Percentiles rank a stretch among this genome's conserved stretches.
Conservation (phyloP, 352 stramenopile genomes). For the Phytopythium chamaehyphon region DNA sequence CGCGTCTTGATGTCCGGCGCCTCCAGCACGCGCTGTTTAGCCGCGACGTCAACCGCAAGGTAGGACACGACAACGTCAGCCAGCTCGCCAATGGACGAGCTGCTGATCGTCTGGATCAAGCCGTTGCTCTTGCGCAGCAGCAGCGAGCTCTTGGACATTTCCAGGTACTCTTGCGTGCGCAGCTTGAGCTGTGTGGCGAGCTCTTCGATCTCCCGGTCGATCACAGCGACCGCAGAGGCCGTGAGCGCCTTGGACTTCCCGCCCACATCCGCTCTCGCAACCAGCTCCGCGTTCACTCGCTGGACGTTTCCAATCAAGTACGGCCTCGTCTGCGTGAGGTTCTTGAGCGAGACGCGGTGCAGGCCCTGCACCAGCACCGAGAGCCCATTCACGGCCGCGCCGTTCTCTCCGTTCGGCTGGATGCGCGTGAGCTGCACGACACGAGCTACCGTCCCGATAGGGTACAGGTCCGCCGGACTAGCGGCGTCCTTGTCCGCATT, state of each 20-base stretch:
- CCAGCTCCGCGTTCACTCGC: conserved; percentile 18
- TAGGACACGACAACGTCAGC: conserved; percentile 73
- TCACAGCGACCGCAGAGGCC: background rate
- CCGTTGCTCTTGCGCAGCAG: conserved; percentile 51
- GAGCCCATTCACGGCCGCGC: conserved; percentile 18
- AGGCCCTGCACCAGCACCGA: conserved; percentile 69
- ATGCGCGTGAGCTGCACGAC: conserved; percentile 75
- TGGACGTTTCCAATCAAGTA: conserved; percentile 58
- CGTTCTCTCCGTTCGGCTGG: conserved; percentile 24
- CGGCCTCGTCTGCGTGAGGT: conserved; percentile 44
- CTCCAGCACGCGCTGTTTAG: conserved; percentile 64
- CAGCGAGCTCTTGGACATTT: conserved; percentile 57
- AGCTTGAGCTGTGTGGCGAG: conserved; percentile 51
- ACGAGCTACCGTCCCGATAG: conserved; percentile 57
- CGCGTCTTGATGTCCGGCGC: conserved; percentile 33
- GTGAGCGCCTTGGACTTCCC: conserved; percentile 9
- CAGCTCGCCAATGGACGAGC: conserved; percentile 53
- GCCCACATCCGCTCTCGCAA: conserved; percentile 3
- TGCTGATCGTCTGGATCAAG: conserved; percentile 60
- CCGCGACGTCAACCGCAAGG: conserved; percentile 40
- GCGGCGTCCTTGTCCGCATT: conserved; percentile 3
- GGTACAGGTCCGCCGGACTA: conserved; percentile 37
- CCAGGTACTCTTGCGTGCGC: conserved; percentile 60
- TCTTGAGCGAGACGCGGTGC: conserved; percentile 41
- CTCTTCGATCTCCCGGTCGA: conserved; percentile 25